Evolutionary conservation across 2,329 filamentous ascomycete genomes (phyloP), one percentile per base, ranked within the genome.

Genomic region (Colletotrichum sp.): DNA sequence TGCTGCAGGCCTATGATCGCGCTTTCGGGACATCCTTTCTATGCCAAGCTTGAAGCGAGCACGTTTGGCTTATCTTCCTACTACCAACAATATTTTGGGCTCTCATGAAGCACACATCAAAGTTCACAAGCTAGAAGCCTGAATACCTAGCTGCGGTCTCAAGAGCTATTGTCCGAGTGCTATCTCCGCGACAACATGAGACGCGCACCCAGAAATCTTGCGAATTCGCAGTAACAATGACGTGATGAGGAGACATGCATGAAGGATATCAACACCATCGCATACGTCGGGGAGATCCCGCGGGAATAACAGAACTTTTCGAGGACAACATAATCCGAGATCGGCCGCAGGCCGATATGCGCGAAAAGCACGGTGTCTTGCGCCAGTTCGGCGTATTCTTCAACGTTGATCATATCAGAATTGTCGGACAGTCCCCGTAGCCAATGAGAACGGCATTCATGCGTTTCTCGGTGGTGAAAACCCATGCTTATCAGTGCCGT

Each of bases 401-500:
- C 1, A 44, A 44, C 9, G 18, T 44, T n/a, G 18, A n/a, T n/a
- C 18, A n/a, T 44, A 10, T n/a, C 18, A 44, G 39, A 44, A 2
- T 10, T 44, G 39, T n/a, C 39, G 39, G 39, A n/a, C 18, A 44
- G 39, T 44, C 39, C 8, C 18, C 18, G 18, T 44, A 10, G 39
- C 39, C 39, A 44, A 44, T 44, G 39, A n/a, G 9, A 44, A n/a
- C 8, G 39, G 39, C 39, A n/a, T n/a, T 12, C 39, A 44, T 10
- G 39, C 39, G 8, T 44, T 0, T 44, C 18, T 0, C 0, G 39
- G 18, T n/a, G 39, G 10, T 44, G 9, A 0, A 12, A n/a, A 10
- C 18, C 39, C 39, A 44, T 44, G 39, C 39, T 44, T 44, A 44
- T 44, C 39, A 44, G 39, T 44, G 1, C 8, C 39, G 16, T 44